These are phyloP conservation scores for Arthroderma uncinatum DNA, from an alignment of 2,329 filamentous ascomycete genomes.

Conservation along the genomic window DNA sequence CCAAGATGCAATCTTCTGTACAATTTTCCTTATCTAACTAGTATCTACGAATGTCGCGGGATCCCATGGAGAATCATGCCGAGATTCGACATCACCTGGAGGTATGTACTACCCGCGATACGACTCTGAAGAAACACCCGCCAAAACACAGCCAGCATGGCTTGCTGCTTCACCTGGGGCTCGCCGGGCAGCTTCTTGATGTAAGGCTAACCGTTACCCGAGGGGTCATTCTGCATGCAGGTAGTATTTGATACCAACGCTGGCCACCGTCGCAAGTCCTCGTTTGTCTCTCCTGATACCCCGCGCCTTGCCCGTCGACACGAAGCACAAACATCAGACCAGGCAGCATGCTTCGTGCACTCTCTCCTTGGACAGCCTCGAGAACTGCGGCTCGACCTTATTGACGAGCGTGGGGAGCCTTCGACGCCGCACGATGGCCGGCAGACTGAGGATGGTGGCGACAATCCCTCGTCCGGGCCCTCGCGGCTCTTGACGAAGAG, in stretches of 20 bases:
- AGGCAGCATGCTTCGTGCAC: constrained; percentile 47
- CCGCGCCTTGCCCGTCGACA: constrained; percentile 29
- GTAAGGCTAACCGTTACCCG: not conserved
- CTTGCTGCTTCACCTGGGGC: not conserved
- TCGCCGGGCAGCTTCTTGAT: not conserved
- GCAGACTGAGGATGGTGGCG: not conserved
- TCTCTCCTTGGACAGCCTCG: constrained; percentile 40
- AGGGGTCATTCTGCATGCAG: constrained; percentile 24
- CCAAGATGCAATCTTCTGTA: not conserved
- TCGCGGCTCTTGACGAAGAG: constrained; percentile 84
- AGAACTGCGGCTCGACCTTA: constrained; percentile 21
- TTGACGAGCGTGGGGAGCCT: not conserved
- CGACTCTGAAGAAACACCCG: not conserved
- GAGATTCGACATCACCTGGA: constrained; percentile 5
- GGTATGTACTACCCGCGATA: not conserved
- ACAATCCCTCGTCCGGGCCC: constrained; percentile 37
- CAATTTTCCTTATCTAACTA: not conserved
- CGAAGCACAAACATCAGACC: constrained; percentile 22
- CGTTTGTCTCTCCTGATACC: constrained; percentile 40
- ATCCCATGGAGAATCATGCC: constrained; percentile 4
- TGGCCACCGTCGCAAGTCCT: constrained; percentile 49
- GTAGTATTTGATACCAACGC: constrained; percentile 34
- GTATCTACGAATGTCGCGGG: not conserved
- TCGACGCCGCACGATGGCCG: not conserved
- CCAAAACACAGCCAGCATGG: not conserved